Evolutionary conservation across 2,329 filamentous ascomycete genomes (phyloP).

Genomic region (Monosporascus sp.): DNA sequence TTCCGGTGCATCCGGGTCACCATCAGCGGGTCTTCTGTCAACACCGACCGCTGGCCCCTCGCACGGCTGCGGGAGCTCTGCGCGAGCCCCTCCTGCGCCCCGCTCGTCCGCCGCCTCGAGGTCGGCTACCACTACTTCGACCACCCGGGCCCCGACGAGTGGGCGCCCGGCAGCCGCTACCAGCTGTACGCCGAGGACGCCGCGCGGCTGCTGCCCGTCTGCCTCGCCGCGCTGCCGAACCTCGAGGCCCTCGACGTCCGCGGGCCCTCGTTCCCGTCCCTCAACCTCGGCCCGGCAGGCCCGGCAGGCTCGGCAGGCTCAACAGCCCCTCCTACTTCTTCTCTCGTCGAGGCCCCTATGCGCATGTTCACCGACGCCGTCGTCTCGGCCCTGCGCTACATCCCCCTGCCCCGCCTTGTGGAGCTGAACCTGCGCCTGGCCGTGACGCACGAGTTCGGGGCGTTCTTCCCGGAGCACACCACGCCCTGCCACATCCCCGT

Average conservation of each 20-base stretch:
- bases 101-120: neutral
- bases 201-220: neutral
- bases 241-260: neutral
- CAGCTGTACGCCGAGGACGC: neutral
- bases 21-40: neutral
- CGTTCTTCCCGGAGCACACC: neutral
- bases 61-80: neutral
- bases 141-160: neutral
- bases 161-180: neutral
- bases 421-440: neutral
- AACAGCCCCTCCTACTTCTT: no score
- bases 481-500: neutral
- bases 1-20: neutral
- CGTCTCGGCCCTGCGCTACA: neutral
- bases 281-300: no score
- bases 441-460: neutral
- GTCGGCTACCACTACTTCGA: neutral
- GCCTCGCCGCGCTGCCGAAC: neutral
- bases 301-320: no score
- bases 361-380: neutral
- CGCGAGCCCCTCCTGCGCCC: neutral
- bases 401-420: neutral
- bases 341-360: neutral
- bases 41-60: neutral
- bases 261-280: neutral